phyloP scores from a whole-genome alignment of 148 eudicot species.

The Rhododendron simsii region DNA sequence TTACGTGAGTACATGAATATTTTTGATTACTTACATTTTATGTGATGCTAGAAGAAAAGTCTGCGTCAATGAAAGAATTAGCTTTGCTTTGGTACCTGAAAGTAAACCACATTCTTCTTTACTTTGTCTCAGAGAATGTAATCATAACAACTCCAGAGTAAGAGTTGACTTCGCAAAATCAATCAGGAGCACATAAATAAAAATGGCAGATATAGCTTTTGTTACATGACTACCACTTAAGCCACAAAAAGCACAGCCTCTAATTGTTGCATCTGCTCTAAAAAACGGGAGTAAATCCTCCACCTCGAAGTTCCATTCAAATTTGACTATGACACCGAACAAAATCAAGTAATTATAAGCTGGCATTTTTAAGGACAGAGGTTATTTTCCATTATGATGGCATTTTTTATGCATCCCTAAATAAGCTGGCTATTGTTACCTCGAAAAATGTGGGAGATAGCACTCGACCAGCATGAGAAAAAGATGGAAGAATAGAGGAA shows the following conservation, averaged over 20 bases:
- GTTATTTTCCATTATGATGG: not conserved
- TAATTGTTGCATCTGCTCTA: not conserved
- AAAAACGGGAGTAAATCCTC: not conserved
- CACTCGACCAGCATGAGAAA: not conserved
- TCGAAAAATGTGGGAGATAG: not conserved
- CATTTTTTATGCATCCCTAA: not conserved
- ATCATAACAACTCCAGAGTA: not conserved
- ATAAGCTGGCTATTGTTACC: not conserved
- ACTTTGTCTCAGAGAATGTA: not conserved
- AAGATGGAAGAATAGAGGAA: not conserved
- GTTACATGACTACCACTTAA: not conserved
- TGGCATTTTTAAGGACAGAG: not conserved
- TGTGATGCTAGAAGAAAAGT: slow-evolving; percentile 1
- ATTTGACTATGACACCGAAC: not conserved
- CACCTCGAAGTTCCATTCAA: not conserved
- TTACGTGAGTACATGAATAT: not conserved
- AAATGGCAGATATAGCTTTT: not conserved
- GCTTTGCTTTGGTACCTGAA: slow-evolving; percentile 7
- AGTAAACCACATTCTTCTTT: not conserved
- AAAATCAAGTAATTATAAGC: not conserved
- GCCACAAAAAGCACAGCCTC: not conserved
- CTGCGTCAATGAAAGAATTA: not conserved
- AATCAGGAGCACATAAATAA: not conserved
- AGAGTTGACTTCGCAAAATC: not conserved
- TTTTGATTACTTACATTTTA: slow-evolving; percentile 7